These are phyloP conservation scores for Brettanomyces anomalus DNA, from an alignment of 805 yeast genomes.

Conservation along the genomic window DNA sequence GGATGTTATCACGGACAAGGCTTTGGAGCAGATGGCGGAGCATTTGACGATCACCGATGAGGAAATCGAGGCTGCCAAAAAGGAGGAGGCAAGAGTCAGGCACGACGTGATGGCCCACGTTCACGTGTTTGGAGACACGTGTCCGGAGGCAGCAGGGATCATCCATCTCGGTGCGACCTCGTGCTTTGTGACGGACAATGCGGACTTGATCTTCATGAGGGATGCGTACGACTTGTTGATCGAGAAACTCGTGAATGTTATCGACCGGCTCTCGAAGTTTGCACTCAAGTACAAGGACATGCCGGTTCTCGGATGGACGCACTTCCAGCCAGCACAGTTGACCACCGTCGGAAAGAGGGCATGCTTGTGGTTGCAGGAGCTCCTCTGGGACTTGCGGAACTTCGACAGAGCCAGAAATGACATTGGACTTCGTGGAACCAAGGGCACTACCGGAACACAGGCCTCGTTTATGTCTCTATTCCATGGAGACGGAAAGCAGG, in stretches of 20 bases:
- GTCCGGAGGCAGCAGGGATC: slow-evolving; percentile 96
- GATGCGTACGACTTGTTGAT: slow-evolving; percentile 91
- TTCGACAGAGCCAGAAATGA: slow-evolving; percentile 94
- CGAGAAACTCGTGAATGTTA: slow-evolving; percentile 93
- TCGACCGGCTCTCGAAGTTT: slow-evolving; percentile 78
- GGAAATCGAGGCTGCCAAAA: slow-evolving; percentile 80
- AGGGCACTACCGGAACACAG: slow-evolving; percentile 99
- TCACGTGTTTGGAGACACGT: slow-evolving; percentile 84
- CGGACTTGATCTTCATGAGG: slow-evolving; percentile 91
- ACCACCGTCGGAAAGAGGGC: slow-evolving; percentile 98
- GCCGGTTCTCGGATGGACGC: slow-evolving; percentile 98
- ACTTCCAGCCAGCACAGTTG: slow-evolving; percentile 98
- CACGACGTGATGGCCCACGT: slow-evolving; percentile 99
- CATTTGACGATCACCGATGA: slow-evolving; percentile 84
- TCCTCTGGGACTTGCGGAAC: slow-evolving; percentile 96
- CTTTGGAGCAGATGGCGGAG: slow-evolving; percentile 73
- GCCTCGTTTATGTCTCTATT: slow-evolving; percentile 91
- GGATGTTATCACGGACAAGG: slow-evolving; percentile 78
- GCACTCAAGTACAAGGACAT: slow-evolving; percentile 89
- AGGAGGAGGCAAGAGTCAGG: slow-evolving; percentile 95
- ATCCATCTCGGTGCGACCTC: slow-evolving; percentile 98
- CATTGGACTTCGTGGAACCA: slow-evolving; percentile 93
- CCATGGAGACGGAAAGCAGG: slow-evolving; percentile 96
- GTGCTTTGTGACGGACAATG: slow-evolving; percentile 96
- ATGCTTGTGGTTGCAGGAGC: slow-evolving; percentile 94